Conservation (phyloP, 768 basidiomycete genomes). For the Cyathus striatus region DNA sequence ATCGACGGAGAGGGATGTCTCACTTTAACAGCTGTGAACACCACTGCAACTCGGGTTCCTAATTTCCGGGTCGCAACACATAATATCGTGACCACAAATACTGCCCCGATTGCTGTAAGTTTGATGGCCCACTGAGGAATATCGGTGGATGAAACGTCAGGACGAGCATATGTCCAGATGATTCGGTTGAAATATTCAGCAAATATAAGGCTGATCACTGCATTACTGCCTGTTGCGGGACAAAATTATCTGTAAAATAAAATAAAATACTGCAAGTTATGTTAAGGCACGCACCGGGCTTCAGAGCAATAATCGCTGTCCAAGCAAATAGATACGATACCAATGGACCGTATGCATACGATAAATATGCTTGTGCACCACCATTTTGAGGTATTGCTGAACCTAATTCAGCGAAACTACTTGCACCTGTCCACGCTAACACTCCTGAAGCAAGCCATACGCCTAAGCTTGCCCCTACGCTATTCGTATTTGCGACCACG, state of each 20-base stretch:
- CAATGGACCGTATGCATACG: conserved; percentile 83
- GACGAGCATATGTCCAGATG: conserved; percentile 70
- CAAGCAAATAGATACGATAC: conserved; percentile 91
- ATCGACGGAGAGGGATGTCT: conserved; percentile 46
- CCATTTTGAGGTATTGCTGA: conserved; percentile 79
- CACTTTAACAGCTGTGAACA: conserved; percentile 91
- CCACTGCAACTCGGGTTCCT: conserved; percentile 76
- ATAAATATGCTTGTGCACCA: conserved; percentile 76
- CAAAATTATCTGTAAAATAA: too few relatives aligned
- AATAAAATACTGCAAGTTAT: too few relatives aligned
- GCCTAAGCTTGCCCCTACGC: conserved; percentile 81
- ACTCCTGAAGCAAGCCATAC: conserved; percentile 85
- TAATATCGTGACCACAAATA: conserved; percentile 67
- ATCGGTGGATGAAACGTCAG: conserved; percentile 67
- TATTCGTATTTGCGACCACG: conserved; percentile 82
- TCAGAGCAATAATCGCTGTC: conserved; percentile 87
- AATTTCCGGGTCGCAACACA: conserved; percentile 75
- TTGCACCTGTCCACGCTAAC: conserved; percentile 93
- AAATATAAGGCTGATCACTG: conserved; percentile 86
- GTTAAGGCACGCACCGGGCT: conserved; percentile 73
- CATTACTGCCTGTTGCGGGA: conserved; percentile 54
- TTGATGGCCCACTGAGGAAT: conserved; percentile 93
- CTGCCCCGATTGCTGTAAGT: conserved; percentile 71
- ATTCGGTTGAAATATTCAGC: conserved; percentile 91
- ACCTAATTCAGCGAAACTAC: conserved; percentile 90